Conservation (phyloP, 108 stramenopile species). For the Nitzschia inconspicua region DNA sequence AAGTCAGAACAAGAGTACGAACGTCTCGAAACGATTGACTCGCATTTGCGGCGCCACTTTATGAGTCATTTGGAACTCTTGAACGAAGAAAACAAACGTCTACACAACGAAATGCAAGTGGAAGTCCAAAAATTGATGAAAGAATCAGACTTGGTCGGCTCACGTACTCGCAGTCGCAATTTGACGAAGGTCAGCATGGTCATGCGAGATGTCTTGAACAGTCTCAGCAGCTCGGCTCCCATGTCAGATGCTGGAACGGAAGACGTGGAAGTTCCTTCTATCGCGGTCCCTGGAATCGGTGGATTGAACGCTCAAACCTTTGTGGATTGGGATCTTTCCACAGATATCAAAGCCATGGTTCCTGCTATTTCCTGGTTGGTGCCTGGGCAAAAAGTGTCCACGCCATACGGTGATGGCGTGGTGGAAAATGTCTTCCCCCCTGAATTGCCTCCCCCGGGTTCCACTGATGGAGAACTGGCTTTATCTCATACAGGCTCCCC, state of each 20-base stretch:
- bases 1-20: slow-evolving; percentile 50
- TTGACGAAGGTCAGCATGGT: slow-evolving; percentile 38
- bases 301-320: slow-evolving; percentile 41
- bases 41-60: slow-evolving; percentile 60
- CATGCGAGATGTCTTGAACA: slow-evolving; percentile 66
- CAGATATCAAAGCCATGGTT: slow-evolving; percentile 15
- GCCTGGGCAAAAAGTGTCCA: slow-evolving; percentile 67
- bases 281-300: slow-evolving; percentile 41
- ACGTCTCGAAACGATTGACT: slow-evolving; percentile 56
- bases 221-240: slow-evolving; percentile 47
- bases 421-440: slow-evolving; percentile 44
- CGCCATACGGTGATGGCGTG: slow-evolving; percentile 63
- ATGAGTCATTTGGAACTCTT: slow-evolving; percentile 48
- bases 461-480: not conserved
- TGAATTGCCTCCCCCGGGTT: slow-evolving; percentile 2
- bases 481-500: too few relatives aligned
- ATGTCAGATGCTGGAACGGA: slow-evolving; percentile 2
- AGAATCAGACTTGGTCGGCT: slow-evolving; percentile 49
- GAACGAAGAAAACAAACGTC: slow-evolving; percentile 44
- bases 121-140: slow-evolving; percentile 56
- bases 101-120: slow-evolving; percentile 45
- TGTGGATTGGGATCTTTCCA: slow-evolving; percentile 30
- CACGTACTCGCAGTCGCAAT: slow-evolving; percentile 50
- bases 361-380: slow-evolving; percentile 71
- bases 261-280: not conserved